These are phyloP conservation scores for Candida patagonica DNA, from an alignment of 805 yeast genomes.

Conservation along the genomic window DNA sequence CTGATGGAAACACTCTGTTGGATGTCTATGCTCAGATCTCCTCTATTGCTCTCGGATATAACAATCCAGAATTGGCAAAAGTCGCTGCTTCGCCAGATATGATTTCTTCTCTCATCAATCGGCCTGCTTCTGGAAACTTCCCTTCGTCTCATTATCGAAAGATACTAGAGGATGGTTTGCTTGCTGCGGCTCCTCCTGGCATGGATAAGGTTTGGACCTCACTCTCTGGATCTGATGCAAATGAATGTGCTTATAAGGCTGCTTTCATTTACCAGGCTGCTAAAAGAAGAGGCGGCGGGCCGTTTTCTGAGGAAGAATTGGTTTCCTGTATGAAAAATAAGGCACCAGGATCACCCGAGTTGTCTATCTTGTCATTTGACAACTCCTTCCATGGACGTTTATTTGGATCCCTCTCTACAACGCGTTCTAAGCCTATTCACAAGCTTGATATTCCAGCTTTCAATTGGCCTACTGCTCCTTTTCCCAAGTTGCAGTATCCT, in stretches of 20 bases:
- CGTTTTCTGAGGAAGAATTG: conserved; percentile 57
- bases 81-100: conserved; percentile 62
- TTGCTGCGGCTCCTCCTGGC: conserved; percentile 72
- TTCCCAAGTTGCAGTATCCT: conserved; percentile 80
- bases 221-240: conserved; percentile 80
- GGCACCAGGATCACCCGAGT: conserved; percentile 82
- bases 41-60: conserved; percentile 77
- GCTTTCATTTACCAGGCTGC: conserved; percentile 74
- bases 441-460: conserved; percentile 82
- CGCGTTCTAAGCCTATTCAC: conserved; percentile 92
- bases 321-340: conserved; percentile 66
- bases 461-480: conserved; percentile 95
- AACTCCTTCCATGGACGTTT: conserved; percentile 92
- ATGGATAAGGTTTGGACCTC: conserved; percentile 70
- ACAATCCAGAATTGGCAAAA: conserved; percentile 65
- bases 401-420: conserved; percentile 83
- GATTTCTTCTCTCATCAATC: conserved; percentile 64
- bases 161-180: conserved; percentile 45
- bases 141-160: conserved; percentile 54
- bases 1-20: conserved; percentile 64
- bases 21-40: conserved; percentile 81
- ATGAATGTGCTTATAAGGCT: conserved; percentile 83
- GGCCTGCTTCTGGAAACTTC: conserved; percentile 81
- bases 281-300: conserved; percentile 53
- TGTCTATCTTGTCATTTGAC: conserved; percentile 78